Percentiles rank a stretch among this genome's conserved stretches.
Conservation (phyloP, 2,329 filamentous ascomycete species). For the Grosmannia huntii region DNA sequence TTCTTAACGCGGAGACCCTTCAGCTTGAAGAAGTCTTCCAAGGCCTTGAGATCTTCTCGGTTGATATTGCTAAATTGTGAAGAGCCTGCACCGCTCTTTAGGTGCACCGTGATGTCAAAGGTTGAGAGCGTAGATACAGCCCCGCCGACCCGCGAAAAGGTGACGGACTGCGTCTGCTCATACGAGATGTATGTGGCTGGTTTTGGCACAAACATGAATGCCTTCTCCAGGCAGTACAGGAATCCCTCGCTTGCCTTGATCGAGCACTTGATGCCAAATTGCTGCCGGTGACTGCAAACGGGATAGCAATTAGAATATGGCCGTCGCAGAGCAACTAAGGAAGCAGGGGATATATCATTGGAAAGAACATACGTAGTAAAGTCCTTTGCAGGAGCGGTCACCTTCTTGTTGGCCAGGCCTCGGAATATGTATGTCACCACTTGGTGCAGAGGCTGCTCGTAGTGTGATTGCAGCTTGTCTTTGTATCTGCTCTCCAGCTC, state of each 20-base stretch:
- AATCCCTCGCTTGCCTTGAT: slow-evolving; percentile 99
- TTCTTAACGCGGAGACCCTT: slow-evolving; percentile 96
- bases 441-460: slow-evolving; percentile 85
- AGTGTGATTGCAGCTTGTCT: slow-evolving; percentile 75
- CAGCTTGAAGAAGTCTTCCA: slow-evolving; percentile 96
- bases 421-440: slow-evolving; percentile 94
- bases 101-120: slow-evolving; percentile 87
- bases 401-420: slow-evolving; percentile 86
- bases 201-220: slow-evolving; percentile 98
- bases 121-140: slow-evolving; percentile 88
- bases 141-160: slow-evolving; percentile 89
- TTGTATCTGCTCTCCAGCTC: slow-evolving; percentile 75
- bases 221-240: slow-evolving; percentile 93
- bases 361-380: slow-evolving; percentile 55
- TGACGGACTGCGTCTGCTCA: slow-evolving; percentile 82
- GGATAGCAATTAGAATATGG: background rate
- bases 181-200: slow-evolving; percentile 94
- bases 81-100: slow-evolving; percentile 78
- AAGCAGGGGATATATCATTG: no score
- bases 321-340: background rate
- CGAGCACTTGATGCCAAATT: slow-evolving; percentile 96
- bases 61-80: slow-evolving; percentile 99
- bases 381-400: slow-evolving; percentile 85
- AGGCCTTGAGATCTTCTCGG: slow-evolving; percentile 86
- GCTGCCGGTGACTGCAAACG: slow-evolving; percentile 60